Evolutionary conservation across 352 stramenopile genomes (phyloP).

Genomic region (Plasmopara halstedii): DNA sequence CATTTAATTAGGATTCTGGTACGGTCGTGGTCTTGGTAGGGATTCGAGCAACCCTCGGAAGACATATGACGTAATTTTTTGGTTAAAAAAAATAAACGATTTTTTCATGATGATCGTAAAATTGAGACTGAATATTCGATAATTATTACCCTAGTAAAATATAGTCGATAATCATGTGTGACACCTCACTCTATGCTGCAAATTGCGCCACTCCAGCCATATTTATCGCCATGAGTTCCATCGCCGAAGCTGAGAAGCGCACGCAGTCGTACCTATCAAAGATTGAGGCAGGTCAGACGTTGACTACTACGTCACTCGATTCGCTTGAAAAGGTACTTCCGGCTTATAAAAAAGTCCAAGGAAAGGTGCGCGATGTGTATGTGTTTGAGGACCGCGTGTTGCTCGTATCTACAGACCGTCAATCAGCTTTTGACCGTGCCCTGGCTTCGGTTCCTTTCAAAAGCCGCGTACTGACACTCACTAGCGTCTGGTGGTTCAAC

Average conservation of each 20-base stretch:
- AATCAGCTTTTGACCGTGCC: conserved; percentile 97
- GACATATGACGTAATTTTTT: too few species aligned
- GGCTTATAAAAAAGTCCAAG: conserved; percentile 52
- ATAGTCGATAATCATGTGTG: too few species aligned
- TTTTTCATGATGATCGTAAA: too few species aligned
- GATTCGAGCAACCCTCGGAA: too few species aligned
- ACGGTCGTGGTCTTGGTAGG: too few species aligned
- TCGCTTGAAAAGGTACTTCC: conserved; percentile 26
- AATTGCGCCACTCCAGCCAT: too few species aligned
- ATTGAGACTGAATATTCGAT: too few species aligned
- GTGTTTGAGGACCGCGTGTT: conserved; percentile 83
- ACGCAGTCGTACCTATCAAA: conserved; percentile 60
- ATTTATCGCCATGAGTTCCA: conserved; percentile 48
- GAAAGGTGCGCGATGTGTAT: conserved; percentile 92
- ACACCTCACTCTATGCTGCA: too few species aligned
- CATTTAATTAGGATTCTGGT: too few species aligned
- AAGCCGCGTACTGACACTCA: conserved; percentile 95
- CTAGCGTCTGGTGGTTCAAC: conserved; percentile 95
- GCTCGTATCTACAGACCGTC: conserved; percentile 97
- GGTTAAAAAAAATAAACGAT: too few species aligned
- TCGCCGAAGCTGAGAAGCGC: conserved; percentile 47
- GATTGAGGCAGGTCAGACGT: conserved; percentile 35
- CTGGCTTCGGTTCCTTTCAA: conserved; percentile 97
- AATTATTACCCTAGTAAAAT: too few species aligned
- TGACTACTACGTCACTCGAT: conserved; percentile 56